Percentiles rank a stretch among this genome's conserved stretches.
Conservation (phyloP, 2,329 filamentous ascomycete genomes). For the Bisporella sp. region DNA sequence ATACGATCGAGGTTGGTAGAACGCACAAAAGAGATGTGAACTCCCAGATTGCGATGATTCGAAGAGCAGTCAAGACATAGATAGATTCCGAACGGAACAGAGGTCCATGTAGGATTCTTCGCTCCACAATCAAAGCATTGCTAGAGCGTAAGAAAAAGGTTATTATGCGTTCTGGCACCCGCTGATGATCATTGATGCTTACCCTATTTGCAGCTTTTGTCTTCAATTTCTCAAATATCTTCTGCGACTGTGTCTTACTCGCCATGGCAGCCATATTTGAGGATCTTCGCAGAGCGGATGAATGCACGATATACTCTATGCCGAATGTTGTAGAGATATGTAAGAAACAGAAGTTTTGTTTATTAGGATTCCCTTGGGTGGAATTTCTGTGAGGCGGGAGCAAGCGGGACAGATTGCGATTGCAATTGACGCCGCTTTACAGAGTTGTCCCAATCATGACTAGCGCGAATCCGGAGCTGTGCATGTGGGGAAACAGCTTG, state of each 20-base stretch:
- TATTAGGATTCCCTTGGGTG: no score
- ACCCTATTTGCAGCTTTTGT: conserved; percentile 93
- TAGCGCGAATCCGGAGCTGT: no score
- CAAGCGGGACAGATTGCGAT: conserved; percentile 24
- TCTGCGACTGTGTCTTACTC: conserved; percentile 89
- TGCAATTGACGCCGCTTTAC: neutral
- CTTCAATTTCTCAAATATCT: conserved; percentile 97
- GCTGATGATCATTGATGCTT: conserved; percentile 16
- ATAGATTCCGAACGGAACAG: conserved; percentile 94
- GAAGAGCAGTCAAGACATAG: conserved; percentile 96
- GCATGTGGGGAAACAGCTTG: no score
- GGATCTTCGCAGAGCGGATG: neutral
- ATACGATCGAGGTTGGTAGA: conserved; percentile 97
- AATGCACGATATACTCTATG: no score
- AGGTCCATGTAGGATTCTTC: conserved; percentile 98
- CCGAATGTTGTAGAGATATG: no score
- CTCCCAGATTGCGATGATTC: conserved; percentile 93
- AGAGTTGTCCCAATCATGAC: no score
- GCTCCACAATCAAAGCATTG: conserved; percentile 97
- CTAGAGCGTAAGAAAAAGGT: conserved; percentile 36
- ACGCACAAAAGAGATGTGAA: conserved; percentile 98
- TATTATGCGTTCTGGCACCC: conserved; percentile 8
- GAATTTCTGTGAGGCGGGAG: neutral
- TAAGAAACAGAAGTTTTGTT: no score
- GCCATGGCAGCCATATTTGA: conserved; percentile 58